phyloP scores from a whole-genome alignment of 2,329 filamentous ascomycete genomes.

The Phoma sp. region DNA sequence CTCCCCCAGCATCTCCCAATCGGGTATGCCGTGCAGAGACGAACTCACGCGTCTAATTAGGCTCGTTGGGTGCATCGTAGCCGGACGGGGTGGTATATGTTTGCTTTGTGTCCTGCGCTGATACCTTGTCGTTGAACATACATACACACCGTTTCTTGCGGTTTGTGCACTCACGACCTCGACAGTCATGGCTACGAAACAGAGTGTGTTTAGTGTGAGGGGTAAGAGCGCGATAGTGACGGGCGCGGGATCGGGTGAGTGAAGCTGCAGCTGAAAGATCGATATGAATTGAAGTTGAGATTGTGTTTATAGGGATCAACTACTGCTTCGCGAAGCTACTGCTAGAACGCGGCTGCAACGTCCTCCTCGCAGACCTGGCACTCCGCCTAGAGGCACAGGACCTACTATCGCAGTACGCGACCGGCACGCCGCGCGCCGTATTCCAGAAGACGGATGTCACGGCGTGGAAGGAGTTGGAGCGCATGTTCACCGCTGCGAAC shows the following conservation, averaged over 20 bases:
- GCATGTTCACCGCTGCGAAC: conserved; percentile 41
- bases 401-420: conserved; percentile 48
- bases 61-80: background rate
- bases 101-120: no score
- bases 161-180: no score
- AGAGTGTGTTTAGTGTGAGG: conserved; percentile 30
- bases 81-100: background rate
- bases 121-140: no score
- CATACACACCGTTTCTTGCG: no score
- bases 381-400: conserved; percentile 56
- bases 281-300: background rate
- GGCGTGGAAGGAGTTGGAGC: conserved; percentile 42
- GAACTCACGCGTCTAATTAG: background rate
- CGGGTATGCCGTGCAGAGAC: conserved; percentile 14
- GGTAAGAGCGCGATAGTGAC: conserved; percentile 58
- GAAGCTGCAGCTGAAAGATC: background rate
- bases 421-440: conserved; percentile 45
- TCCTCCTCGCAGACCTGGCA: conserved; percentile 56
- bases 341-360: conserved; percentile 54
- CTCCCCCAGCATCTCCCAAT: conserved; percentile 6
- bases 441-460: conserved; percentile 55
- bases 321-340: conserved; percentile 55
- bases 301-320: conserved; percentile 51
- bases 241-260: conserved; percentile 51
- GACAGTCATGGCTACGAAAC: background rate